A percentile compares a stretch with the other conserved stretches of the same genome.
Conservation (phyloP, 2,329 filamentous ascomycete species). For the Harringtonia lauricola region DNA sequence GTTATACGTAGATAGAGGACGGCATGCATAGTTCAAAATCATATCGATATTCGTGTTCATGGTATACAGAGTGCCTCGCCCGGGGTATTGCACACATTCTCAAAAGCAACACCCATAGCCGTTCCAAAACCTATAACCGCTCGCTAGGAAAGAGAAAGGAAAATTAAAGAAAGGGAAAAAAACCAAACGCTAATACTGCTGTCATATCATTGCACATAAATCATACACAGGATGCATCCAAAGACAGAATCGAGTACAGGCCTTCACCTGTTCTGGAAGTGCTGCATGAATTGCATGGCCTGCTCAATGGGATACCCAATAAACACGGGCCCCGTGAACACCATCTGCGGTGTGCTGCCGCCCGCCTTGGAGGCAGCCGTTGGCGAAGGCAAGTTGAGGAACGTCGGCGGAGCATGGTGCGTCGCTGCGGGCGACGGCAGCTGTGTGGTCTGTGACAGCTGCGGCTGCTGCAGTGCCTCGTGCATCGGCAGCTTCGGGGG, state of each 20-base stretch:
- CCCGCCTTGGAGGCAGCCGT: background rate
- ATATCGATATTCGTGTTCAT: no score
- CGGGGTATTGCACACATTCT: no score
- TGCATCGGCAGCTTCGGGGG: constrained; percentile 11
- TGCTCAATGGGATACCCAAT: constrained; percentile 83
- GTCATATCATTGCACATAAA: constrained; percentile 2
- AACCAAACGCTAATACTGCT: constrained; percentile 1
- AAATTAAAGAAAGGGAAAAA: background rate
- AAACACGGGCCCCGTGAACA: constrained; percentile 89
- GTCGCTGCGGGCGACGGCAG: constrained; percentile 4
- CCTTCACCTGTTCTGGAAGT: constrained; percentile 26
- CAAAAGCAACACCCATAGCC: no score
- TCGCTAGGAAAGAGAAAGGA: background rate
- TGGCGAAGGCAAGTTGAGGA: constrained; percentile 29
- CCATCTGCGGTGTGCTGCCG: constrained; percentile 45
- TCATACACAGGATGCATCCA: background rate
- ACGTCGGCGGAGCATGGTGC: constrained; percentile 26
- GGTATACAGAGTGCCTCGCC: no score
- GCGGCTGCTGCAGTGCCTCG: background rate
- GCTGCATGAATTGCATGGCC: constrained; percentile 63
- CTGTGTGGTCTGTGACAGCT: constrained; percentile 1
- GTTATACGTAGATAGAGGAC: no score
- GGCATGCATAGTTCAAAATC: no score
- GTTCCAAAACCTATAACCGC: no score
- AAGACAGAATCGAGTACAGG: background rate